Conservation (phyloP, 805 yeast genomes). For the Cyberlindnera samutprakarnensis region DNA sequence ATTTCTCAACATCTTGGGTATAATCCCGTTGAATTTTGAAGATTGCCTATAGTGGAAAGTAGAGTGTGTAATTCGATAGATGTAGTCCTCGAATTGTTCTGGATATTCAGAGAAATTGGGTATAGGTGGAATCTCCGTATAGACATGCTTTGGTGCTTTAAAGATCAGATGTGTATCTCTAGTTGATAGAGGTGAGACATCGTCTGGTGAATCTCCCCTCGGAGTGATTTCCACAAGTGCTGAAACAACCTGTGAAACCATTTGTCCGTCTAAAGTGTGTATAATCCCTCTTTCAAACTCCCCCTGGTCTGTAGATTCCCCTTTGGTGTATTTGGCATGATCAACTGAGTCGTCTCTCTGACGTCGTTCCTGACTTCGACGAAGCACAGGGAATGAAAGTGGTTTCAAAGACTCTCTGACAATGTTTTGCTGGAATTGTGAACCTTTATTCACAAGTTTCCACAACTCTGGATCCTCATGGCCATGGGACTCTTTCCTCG, state of each 20-base stretch:
- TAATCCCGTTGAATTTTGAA: conserved; percentile 29
- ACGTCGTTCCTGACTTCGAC: conserved; percentile 16
- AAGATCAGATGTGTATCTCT: conserved; percentile 2
- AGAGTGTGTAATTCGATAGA: conserved; percentile 31
- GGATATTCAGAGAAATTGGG: conserved; percentile 25
- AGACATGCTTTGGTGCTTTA: conserved; percentile 14
- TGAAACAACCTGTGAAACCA: conserved; percentile 11
- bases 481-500: neutral
- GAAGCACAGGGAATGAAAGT: conserved; percentile 18
- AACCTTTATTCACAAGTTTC: conserved; percentile 13
- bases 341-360: conserved; percentile 7
- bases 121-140: conserved; percentile 29
- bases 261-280: conserved; percentile 15
- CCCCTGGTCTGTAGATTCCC: conserved; percentile 4
- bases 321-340: conserved; percentile 12
- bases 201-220: conserved; percentile 10
- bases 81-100: conserved; percentile 23
- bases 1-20: conserved; percentile 30
- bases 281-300: conserved; percentile 7
- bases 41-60: conserved; percentile 28
- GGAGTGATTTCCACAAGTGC: conserved; percentile 20
- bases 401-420: conserved; percentile 25
- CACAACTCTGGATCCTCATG: neutral
- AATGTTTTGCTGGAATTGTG: conserved; percentile 21
- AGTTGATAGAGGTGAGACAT: conserved; percentile 8